These are phyloP conservation scores for Yamadazyma spencermartinsiae DNA, from an alignment of 1,139 yeast species.

Conservation along the genomic window DNA sequence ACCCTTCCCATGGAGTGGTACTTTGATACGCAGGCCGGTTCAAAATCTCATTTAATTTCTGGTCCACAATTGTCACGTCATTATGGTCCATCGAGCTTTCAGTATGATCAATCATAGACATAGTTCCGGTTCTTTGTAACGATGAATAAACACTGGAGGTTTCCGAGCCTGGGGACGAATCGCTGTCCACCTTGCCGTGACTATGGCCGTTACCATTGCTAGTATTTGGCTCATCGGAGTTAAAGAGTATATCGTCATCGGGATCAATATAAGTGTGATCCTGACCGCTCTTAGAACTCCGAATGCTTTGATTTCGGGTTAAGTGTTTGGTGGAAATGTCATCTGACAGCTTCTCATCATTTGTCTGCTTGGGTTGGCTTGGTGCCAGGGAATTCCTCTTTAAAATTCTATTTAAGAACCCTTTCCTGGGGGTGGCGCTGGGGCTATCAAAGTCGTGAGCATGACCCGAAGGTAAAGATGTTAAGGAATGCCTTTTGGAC, in stretches of 20 bases:
- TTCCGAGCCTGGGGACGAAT: slow-evolving; percentile 11
- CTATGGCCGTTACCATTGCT: slow-evolving; percentile 11
- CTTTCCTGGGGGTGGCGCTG: slow-evolving; percentile 8
- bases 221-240: slow-evolving; percentile 16
- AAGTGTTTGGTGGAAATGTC: not conserved
- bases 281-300: slow-evolving; percentile 1
- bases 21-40: slow-evolving; percentile 14
- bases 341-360: not conserved
- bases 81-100: slow-evolving; percentile 1
- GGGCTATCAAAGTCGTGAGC: not conserved
- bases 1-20: slow-evolving; percentile 30
- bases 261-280: slow-evolving; percentile 4
- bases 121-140: slow-evolving; percentile 11
- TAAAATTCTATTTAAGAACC: slow-evolving; percentile 19
- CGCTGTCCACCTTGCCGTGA: slow-evolving; percentile 1
- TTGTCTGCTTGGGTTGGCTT: not conserved
- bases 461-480: not conserved
- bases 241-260: slow-evolving; percentile 14
- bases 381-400: slow-evolving; percentile 8
- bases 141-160: slow-evolving; percentile 15
- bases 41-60: slow-evolving; percentile 8
- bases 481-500: not conserved
- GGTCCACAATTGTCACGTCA: slow-evolving; percentile 4
- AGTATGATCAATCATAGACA: slow-evolving; percentile 7
- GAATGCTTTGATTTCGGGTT: not conserved